Base-by-base conservation (phyloP, 768 basidiomycete genomes). In the Tricholoma flavovirens region DNA sequence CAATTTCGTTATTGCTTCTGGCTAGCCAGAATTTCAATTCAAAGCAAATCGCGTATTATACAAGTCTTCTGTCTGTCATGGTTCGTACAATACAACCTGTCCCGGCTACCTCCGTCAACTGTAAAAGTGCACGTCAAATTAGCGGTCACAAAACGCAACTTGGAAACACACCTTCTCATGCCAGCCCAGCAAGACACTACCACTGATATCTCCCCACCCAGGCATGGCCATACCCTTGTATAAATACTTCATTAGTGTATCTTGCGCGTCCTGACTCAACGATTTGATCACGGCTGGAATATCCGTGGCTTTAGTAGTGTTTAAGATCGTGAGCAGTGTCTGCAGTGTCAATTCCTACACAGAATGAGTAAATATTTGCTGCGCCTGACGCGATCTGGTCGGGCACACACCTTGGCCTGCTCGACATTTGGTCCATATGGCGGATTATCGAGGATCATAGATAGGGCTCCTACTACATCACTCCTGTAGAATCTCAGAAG, bases 211-310 rank as follows among this genome's bases (percentile, higher is more conserved):
- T n/a, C 77, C 80, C 77, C 78, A 80, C 15, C 79, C 80, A 21
- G 80, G 79, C 76, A 81, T 77, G 2, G 74, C 79, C 95, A 97
- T 98, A 14, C 92, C 95, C 75, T 98, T 98, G 82, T 98, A 98
- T 14, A 98, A 76, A 67, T 96, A 98, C 69, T 95, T 96, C 96
- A 97, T 98, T 53, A 98, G 79, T 30, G 87, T 90, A 66, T 97
- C 96, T 65, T 94, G 91, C 43, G 80, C 74, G 51, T 90, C 87
- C 62, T 80, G 80, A 2, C 86, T 80, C 29, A 98, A 78, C 0
- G 78, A 69, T 64, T 86, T 88, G 68, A 97, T 79, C 50, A 89
- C 83, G 22, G 73, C 73, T 2, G 87, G 78, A 59, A 98, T 92
- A 59, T 98, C 95, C 2, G 90, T 80, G 5, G 93, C 76, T 69